A percentile compares a stretch with the other conserved stretches of the same genome.
Conservation (phyloP, 441 rosid genomes). For the Gossypium schwendimanii region DNA sequence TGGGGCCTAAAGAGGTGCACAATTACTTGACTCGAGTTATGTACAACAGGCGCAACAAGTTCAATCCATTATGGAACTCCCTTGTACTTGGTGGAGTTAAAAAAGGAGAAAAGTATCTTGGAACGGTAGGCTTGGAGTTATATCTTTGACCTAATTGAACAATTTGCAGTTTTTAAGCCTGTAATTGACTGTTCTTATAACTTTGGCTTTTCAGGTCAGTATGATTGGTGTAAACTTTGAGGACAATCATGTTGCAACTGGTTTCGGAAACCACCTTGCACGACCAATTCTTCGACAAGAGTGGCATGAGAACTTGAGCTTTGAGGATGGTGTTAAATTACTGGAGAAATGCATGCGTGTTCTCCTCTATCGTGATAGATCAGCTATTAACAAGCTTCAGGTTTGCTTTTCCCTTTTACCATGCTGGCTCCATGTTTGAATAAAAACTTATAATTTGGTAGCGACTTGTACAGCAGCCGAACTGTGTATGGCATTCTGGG, state of each 20-base stretch:
- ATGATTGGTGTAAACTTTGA: constrained; percentile 93
- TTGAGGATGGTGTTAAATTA: constrained; percentile 86
- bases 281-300: constrained; percentile 92
- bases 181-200: neutral
- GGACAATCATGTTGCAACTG: constrained; percentile 90
- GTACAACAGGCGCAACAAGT: constrained; percentile 96
- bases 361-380: constrained; percentile 88
- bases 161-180: neutral
- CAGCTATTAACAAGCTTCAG: constrained; percentile 95
- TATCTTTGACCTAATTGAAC: neutral
- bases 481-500: neutral
- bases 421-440: neutral
- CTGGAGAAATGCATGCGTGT: constrained; percentile 98
- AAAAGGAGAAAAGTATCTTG: constrained; percentile 88
- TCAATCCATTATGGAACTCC: constrained; percentile 92
- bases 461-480: neutral
- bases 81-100: constrained; percentile 96
- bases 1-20: constrained; percentile 98
- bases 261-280: constrained; percentile 95
- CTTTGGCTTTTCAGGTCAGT: constrained; percentile 45
- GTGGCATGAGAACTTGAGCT: constrained; percentile 86
- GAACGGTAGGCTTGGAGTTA: constrained; percentile 48
- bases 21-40: constrained; percentile 85
- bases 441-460: neutral
- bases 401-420: constrained; percentile 30